Percentiles rank a stretch among this genome's conserved stretches.
Evolutionary conservation across 768 basidiomycete species (phyloP).

Genomic region (Sporobolomyces pararoseus): DNA sequence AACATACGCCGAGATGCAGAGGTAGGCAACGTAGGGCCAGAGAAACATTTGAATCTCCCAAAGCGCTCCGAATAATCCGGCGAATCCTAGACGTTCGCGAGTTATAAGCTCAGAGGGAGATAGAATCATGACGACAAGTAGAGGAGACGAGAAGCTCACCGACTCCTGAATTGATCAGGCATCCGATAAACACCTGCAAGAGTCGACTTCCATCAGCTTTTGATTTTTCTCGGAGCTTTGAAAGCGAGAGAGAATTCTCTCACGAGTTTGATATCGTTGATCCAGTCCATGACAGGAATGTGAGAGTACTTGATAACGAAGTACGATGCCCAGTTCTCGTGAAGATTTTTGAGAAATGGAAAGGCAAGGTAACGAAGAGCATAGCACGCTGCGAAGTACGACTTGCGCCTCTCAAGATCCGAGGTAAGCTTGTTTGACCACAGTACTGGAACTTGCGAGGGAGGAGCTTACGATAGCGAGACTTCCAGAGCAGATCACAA

Average conservation of each 20-base stretch:
- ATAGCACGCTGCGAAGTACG: conserved; percentile 3
- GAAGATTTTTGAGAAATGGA: neutral
- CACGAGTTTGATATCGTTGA: conserved; percentile 5
- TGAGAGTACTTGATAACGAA: conserved; percentile 3
- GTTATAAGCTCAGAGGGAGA: no score
- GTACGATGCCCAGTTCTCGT: conserved; percentile 6
- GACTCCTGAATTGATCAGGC: neutral
- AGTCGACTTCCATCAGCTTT: neutral
- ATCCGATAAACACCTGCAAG: conserved; percentile 1
- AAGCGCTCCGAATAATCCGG: conserved; percentile 13
- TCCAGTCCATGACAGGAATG: conserved; percentile 11
- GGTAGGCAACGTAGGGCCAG: conserved; percentile 15
- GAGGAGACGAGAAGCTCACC: conserved; percentile 6
- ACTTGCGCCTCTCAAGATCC: neutral
- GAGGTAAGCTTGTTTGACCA: neutral
- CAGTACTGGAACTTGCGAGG: neutral
- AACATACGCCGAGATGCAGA: neutral
- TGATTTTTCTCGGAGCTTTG: neutral
- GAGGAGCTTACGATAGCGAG: neutral
- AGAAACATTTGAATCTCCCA: neutral
- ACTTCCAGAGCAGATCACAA: conserved; percentile 2
- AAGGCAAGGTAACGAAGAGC: conserved; percentile 12
- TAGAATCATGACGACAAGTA: no score
- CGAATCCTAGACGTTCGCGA: neutral
- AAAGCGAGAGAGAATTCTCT: neutral